Base-by-base conservation (phyloP, 352 stramenopile genomes). In the Pythium coloratum region DNA sequence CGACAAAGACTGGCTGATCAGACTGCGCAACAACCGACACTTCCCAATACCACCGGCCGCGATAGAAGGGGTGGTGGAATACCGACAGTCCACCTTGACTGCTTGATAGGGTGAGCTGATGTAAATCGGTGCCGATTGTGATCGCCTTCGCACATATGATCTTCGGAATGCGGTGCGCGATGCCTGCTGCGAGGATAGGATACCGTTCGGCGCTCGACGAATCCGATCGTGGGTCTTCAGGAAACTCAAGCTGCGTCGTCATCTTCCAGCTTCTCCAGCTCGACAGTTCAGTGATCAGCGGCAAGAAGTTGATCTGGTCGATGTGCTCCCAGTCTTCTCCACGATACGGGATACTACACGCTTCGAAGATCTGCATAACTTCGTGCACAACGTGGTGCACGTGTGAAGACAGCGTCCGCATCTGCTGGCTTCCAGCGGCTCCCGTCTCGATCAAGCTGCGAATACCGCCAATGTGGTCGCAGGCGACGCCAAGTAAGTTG, bases 41-140 rank as follows among this genome's bases (percentile, higher is more conserved):
- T 55, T 96, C 81, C 84, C 86, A 96, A 70, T 91, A 96, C 88
- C 88, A 96, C 47, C 76, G 76, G 1, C 88, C 88, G 53, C 76
- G 78, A 18, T 62, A 75, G 8, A 95, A 76, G 4, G 59, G 34
- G 59, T 88, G 84, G 40, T 93, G 73, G 56, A 90, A 91, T 3
- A 96, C 80, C 3, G 79, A 84, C 55, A 96, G 70, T 0, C 83
- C 86, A 12, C 82, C 69, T 54, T 24, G 32, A 36, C 61, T 26
- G 62, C 34, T 84, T 76, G 59, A 86, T 72, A 92, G 70, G 38
- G 78, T 87, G 14, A 94, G 68, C 46, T 85, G 84, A 34, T 79
- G 80, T 4, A 92, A 69, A 67, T 92, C 86, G 0, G 82, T 90
- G 0, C 80, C 81, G 24, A 92, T 77, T 3, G 81, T 90, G 30